A percentile compares a stretch with the other conserved stretches of the same genome.
phyloP scores from a whole-genome alignment of 768 basidiomycete species.

The Lactarius evosmus region DNA sequence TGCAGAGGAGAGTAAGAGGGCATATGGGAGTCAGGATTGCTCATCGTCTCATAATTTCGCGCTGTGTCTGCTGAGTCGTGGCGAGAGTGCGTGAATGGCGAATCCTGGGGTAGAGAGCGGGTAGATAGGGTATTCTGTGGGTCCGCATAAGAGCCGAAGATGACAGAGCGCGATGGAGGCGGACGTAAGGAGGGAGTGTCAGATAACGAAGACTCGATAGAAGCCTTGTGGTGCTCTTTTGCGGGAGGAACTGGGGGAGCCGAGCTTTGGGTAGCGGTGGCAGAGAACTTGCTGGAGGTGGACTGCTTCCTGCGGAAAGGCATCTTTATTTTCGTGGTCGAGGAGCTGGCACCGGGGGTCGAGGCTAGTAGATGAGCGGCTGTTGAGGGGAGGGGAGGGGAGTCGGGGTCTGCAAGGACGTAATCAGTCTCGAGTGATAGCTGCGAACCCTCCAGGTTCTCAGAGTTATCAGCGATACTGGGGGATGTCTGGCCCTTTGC shows the following conservation, averaged over 20 bases:
- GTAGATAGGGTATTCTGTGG: slow-evolving; percentile 53
- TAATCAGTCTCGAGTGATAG: slow-evolving; percentile 26
- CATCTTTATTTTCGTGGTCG: slow-evolving; percentile 45
- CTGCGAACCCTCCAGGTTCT: slow-evolving; percentile 14
- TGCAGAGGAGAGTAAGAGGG: slow-evolving; percentile 14
- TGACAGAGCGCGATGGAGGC: slow-evolving; percentile 60
- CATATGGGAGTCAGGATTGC: slow-evolving; percentile 24
- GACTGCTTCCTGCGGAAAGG: slow-evolving; percentile 41
- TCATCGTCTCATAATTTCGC: slow-evolving; percentile 28
- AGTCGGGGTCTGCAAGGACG: slow-evolving; percentile 24
- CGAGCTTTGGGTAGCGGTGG: slow-evolving; percentile 35
- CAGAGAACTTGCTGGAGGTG: slow-evolving; percentile 30
- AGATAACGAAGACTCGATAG: slow-evolving; percentile 44
- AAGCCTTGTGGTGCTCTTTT: slow-evolving; percentile 15
- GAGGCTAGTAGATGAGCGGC: slow-evolving; percentile 17
- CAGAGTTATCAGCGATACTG: slow-evolving; percentile 19
- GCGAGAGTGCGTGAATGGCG: neutral
- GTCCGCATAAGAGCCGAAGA: slow-evolving; percentile 60
- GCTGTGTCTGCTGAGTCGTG: slow-evolving; percentile 6
- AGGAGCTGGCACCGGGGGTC: slow-evolving; percentile 29
- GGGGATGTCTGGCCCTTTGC: slow-evolving; percentile 13
- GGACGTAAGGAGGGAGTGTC: slow-evolving; percentile 46
- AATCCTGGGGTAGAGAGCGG: slow-evolving; percentile 56
- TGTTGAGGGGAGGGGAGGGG: slow-evolving; percentile 13
- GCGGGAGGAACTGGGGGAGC: slow-evolving; percentile 29